Conservation (phyloP, 106 monocot species). For the Platanthera guangdongensis region DNA sequence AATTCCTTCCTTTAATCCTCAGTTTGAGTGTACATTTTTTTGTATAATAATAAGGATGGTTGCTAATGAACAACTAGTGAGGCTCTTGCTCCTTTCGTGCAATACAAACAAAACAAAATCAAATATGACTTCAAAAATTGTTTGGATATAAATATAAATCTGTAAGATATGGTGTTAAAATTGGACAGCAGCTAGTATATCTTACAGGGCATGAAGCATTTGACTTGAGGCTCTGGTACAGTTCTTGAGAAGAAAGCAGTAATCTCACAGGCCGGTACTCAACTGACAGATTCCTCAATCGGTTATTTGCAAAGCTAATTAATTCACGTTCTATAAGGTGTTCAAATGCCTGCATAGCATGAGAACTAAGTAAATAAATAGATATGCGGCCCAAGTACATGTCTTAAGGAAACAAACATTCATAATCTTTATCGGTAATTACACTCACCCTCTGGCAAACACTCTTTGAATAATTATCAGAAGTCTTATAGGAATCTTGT, state of each 20-base stretch:
- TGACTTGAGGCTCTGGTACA: conserved; percentile 54
- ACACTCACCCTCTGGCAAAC: conserved; percentile 67
- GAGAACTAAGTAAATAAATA: background rate
- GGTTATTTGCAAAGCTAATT: conserved; percentile 47
- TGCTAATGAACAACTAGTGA: too few species aligned
- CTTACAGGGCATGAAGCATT: conserved; percentile 81
- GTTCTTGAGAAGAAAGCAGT: conserved; percentile 58
- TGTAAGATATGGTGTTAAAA: background rate
- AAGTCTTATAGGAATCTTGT: conserved; percentile 75
- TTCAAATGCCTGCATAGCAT: conserved; percentile 70
- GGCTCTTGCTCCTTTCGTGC: too few species aligned
- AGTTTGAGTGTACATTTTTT: too few species aligned
- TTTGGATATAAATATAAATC: background rate
- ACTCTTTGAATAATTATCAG: conserved; percentile 42
- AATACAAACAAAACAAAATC: background rate
- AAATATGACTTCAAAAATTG: background rate
- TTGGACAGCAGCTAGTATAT: background rate
- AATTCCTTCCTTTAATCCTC: too few species aligned
- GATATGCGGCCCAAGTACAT: background rate
- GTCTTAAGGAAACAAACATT: background rate
- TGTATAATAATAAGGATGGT: too few species aligned
- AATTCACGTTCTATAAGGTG: conserved; percentile 74
- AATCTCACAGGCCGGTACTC: conserved; percentile 75
- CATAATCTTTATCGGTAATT: background rate
- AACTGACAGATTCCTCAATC: conserved; percentile 42